Conservation (phyloP, 805 yeast species). For the Wickerhamomyces bisporus region DNA sequence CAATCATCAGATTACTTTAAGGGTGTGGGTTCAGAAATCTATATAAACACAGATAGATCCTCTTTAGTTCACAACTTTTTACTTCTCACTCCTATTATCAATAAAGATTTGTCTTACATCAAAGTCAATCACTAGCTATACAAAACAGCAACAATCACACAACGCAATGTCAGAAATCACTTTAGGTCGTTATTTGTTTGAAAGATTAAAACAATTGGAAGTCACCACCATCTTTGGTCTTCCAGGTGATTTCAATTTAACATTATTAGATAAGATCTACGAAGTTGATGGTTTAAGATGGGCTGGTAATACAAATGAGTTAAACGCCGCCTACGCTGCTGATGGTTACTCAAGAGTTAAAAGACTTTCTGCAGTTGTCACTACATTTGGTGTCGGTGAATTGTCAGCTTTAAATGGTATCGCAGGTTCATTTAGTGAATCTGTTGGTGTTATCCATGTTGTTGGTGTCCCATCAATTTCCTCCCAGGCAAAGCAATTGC, state of each 20-base stretch:
- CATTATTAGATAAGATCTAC: slow-evolving; percentile 65
- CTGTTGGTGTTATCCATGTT: slow-evolving; percentile 77
- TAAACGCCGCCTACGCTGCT: slow-evolving; percentile 84
- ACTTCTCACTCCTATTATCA: not conserved
- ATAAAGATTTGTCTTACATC: too few relatives aligned
- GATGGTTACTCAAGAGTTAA: slow-evolving; percentile 85
- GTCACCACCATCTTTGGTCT: slow-evolving; percentile 72
- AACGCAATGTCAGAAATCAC: slow-evolving; percentile 43
- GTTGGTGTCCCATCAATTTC: slow-evolving; percentile 82
- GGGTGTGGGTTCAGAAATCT: too few relatives aligned
- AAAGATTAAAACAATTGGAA: slow-evolving; percentile 68
- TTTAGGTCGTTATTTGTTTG: slow-evolving; percentile 73
- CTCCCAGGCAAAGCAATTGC: slow-evolving; percentile 65
- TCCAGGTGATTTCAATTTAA: slow-evolving; percentile 78
- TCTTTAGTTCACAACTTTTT: too few relatives aligned
- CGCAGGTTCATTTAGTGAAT: slow-evolving; percentile 88
- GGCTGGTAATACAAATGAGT: slow-evolving; percentile 90
- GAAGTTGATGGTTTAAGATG: slow-evolving; percentile 74
- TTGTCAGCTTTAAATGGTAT: slow-evolving; percentile 78
- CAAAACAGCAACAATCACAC: slow-evolving; percentile 1
- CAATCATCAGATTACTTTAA: too few relatives aligned
- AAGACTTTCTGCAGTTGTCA: slow-evolving; percentile 67
- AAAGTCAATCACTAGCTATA: too few relatives aligned
- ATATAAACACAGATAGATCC: not conserved
- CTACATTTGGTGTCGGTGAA: slow-evolving; percentile 92